A percentile compares a stretch with the other conserved stretches of the same genome.
phyloP scores from a whole-genome alignment of 2,329 filamentous ascomycete genomes.

The Blastomyces silverae region DNA sequence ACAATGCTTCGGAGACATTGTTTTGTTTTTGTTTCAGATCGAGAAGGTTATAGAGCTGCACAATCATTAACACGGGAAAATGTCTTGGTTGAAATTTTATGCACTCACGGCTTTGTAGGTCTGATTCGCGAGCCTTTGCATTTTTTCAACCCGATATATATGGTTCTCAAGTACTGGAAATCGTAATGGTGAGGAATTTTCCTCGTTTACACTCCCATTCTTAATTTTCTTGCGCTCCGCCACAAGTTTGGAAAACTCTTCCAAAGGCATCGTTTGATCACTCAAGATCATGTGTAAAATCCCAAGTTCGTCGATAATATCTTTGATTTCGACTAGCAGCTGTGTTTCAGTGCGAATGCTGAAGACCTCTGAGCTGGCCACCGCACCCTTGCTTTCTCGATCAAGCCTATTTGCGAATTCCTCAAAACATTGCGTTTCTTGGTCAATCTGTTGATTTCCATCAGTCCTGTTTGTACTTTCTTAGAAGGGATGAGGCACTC shows the following conservation, averaged over 20 bases:
- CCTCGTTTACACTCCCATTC: constrained; percentile 6
- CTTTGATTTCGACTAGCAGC: constrained; percentile 57
- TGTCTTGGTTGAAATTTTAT: background rate
- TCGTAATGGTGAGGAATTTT: constrained; percentile 9
- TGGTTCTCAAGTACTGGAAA: constrained; percentile 36
- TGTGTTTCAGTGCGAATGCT: constrained; percentile 57
- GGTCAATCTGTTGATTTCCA: constrained; percentile 18
- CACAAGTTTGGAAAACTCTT: constrained; percentile 22
- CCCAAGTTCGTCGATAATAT: constrained; percentile 58
- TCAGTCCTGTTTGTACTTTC: background rate
- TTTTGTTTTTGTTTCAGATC: constrained; percentile 64
- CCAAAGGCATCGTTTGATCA: constrained; percentile 10
- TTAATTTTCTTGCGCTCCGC: constrained; percentile 30
- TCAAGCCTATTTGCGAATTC: background rate
- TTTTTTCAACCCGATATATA: constrained; percentile 13
- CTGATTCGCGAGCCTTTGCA: constrained; percentile 22
- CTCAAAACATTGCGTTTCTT: constrained; percentile 28
- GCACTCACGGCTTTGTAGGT: constrained; percentile 9
- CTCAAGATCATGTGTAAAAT: constrained; percentile 48
- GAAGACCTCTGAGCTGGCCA: constrained; percentile 33
- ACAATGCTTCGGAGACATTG: constrained; percentile 60
- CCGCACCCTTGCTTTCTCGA: background rate
- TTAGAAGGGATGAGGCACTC: background rate
- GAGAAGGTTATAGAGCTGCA: constrained; percentile 42
- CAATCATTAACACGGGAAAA: background rate